Evolutionary conservation across 805 yeast genomes (phyloP), one percentile per base, ranked within the genome.

Genomic region (Blastobotrys parvus): DNA sequence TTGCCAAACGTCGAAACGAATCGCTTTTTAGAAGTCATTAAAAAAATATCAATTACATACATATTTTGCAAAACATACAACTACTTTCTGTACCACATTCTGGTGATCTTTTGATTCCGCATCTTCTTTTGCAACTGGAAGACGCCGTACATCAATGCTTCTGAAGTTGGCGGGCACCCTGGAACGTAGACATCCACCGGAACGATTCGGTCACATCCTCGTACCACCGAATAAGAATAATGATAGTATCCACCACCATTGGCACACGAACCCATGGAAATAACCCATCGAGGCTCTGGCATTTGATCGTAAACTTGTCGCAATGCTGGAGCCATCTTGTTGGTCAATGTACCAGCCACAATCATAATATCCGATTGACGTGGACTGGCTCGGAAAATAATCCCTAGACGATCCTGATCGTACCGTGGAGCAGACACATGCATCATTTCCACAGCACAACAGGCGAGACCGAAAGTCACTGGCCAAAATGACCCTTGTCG

Each of bases 381-480:
- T 42, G 95, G 95, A 31, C 94, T 82, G 25, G 92, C 94, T 71
- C 95, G 80, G 77, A 85, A 85, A 74, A 85, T 85, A 57, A 85
- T 85, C 57, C 95, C 95, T 61, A 85, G 71, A 63, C 95, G 78
- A 69, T 85, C 95, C 68, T 86, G 94, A 66, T 85, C 95, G 64
- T 85, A 85, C 60, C 95, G 73, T 48, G 95, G 94, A 45, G 94
- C 78, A 20, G 94, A 85, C 31, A 82, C 83, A 62, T 85, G 95
- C 95, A 85, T 85, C 95, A 85, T 85, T 67, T 85, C 95, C 34
- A 85, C 94, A 48, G 95, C 95, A 70, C 95, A 85, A 67, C 95
- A 85, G 6, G 94, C 94, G 58, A 85, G 70, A 27, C 95, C 95
- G 64, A 85, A 85, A 30, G 95, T 85, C 37, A 84, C 89, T 6